phyloP scores from a whole-genome alignment of 108 stramenopile species.

The Skeletonema grethae region DNA sequence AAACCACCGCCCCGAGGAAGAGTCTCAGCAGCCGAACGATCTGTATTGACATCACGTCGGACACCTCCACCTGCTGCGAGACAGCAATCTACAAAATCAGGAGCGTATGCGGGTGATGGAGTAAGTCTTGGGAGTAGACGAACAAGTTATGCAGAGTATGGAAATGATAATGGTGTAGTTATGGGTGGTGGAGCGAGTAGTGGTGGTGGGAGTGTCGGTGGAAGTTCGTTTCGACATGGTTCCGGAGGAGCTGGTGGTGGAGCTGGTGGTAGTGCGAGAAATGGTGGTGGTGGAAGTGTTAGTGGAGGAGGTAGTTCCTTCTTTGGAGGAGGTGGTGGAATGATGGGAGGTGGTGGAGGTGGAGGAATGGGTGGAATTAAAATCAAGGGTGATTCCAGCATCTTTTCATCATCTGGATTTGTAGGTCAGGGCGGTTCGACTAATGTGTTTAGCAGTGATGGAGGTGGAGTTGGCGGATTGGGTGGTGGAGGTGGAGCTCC shows the following conservation, averaged over 20 bases:
- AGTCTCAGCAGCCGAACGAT: not conserved
- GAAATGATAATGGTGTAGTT: not conserved
- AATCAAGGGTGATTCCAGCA: slow-evolving; percentile 5
- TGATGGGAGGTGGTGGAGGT: not conserved
- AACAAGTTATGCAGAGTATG: slow-evolving; percentile 5
- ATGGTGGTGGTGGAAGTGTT: not conserved
- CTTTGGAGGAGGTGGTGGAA: not conserved
- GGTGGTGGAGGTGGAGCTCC: not conserved
- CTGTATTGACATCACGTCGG: not conserved
- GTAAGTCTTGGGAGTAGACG: not conserved
- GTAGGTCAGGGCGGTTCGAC: slow-evolving; percentile 1
- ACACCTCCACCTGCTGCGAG: not conserved
- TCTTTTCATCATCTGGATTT: not conserved
- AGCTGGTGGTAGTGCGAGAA: not conserved
- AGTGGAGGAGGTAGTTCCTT: slow-evolving; percentile 4
- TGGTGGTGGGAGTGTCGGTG: not conserved
- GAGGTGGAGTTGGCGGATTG: not conserved
- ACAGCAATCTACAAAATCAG: not conserved
- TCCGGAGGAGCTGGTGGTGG: not conserved
- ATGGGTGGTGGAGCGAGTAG: not conserved
- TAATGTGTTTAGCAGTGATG: slow-evolving; percentile 2
- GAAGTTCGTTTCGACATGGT: not conserved
- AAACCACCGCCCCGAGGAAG: not conserved
- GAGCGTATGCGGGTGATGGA: not conserved
- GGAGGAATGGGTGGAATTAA: not conserved